These are phyloP conservation scores for Aspergillus aculeatinus DNA, from an alignment of 2,329 filamentous ascomycete species.

Conservation along the genomic window DNA sequence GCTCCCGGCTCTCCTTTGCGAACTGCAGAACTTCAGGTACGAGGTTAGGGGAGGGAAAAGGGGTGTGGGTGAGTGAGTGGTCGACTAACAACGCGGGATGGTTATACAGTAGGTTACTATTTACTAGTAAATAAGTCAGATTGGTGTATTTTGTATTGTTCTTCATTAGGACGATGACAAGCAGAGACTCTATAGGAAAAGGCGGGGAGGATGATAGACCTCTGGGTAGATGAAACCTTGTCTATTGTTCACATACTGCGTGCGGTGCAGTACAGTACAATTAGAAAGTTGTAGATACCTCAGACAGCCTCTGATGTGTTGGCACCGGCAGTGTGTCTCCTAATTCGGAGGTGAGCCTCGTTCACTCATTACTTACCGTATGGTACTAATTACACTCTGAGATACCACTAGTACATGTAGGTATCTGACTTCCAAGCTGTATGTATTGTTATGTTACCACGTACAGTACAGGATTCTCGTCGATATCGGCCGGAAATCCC, in stretches of 20 bases:
- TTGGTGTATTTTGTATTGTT: too few relatives aligned
- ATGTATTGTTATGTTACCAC: background rate
- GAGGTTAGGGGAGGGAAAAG: conserved; percentile 5
- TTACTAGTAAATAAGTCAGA: too few relatives aligned
- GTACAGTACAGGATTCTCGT: background rate
- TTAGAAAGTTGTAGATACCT: too few relatives aligned
- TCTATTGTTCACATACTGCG: too few relatives aligned
- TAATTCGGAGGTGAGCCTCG: background rate
- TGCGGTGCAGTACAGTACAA: too few relatives aligned
- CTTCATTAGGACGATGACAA: too few relatives aligned
- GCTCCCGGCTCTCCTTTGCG: background rate
- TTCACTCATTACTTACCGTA: background rate
- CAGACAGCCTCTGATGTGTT: background rate
- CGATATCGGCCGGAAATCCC: background rate
- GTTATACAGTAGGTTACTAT: too few relatives aligned
- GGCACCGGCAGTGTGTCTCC: background rate
- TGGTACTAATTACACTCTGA: background rate
- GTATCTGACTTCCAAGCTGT: background rate
- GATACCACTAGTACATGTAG: background rate
- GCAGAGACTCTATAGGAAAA: too few relatives aligned
- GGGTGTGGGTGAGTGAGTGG: background rate
- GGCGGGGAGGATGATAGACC: too few relatives aligned
- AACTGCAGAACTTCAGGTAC: background rate
- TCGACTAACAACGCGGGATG: background rate
- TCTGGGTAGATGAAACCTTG: too few relatives aligned